These are phyloP conservation scores for Populus davidiana DNA, from an alignment of 345 rosid species.

Conservation along the genomic window DNA sequence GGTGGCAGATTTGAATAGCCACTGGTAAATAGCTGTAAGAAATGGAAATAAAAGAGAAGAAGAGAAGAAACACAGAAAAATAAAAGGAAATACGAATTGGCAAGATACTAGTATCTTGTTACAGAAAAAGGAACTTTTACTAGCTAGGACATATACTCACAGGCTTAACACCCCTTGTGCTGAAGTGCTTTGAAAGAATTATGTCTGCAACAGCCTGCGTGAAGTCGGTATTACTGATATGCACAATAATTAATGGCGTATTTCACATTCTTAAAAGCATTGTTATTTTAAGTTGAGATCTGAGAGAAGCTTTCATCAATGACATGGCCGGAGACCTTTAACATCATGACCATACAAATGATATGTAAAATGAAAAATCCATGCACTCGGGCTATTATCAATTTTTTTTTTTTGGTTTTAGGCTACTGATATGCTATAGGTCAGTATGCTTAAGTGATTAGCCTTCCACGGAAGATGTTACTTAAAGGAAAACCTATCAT, in stretches of 20 bases:
- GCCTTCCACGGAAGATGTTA: neutral
- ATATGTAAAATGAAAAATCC: neutral
- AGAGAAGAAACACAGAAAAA: neutral
- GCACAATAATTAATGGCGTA: neutral
- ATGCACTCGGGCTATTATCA: neutral
- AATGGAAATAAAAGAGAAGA: neutral
- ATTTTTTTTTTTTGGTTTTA: neutral
- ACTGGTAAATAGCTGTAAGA: neutral
- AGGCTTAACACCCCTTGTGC: conserved; percentile 57
- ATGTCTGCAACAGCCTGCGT: conserved; percentile 78
- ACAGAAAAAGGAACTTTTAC: neutral
- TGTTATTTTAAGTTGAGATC: neutral
- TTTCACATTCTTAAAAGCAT: neutral
- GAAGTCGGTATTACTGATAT: neutral
- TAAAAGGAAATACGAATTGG: neutral
- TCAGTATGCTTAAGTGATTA: neutral
- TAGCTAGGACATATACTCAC: conserved; percentile 47
- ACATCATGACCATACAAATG: neutral
- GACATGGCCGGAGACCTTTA: neutral
- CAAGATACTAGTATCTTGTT: neutral
- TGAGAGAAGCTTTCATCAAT: neutral
- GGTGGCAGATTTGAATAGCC: neutral
- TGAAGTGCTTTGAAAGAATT: conserved; percentile 71
- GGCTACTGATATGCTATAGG: neutral
- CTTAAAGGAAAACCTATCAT: neutral